These are phyloP conservation scores for Punica granatum DNA, from an alignment of 345 rosid genomes.

Conservation along the genomic window DNA sequence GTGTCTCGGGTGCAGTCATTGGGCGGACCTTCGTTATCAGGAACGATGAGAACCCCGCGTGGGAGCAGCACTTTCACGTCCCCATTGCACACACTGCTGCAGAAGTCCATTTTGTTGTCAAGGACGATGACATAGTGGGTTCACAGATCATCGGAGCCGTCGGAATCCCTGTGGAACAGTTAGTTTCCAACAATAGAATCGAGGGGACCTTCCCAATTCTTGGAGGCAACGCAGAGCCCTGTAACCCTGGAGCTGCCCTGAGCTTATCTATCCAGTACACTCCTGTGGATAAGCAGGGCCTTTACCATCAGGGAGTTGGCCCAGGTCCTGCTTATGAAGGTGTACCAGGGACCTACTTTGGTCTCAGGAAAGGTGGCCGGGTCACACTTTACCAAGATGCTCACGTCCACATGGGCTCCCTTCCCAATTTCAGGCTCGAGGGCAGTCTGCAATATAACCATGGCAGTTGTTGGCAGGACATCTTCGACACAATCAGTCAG, in stretches of 20 bases:
- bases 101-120: constrained; percentile 74
- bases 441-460: constrained; percentile 39
- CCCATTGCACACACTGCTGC: constrained; percentile 76
- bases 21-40: constrained; percentile 75
- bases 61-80: constrained; percentile 80
- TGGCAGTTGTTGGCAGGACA: constrained; percentile 70
- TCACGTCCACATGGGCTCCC: constrained; percentile 55
- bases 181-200: constrained; percentile 35
- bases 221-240: constrained; percentile 51
- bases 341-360: constrained; percentile 81
- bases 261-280: constrained; percentile 57
- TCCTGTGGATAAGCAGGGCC: constrained; percentile 40
- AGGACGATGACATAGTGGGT: constrained; percentile 74
- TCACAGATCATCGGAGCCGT: constrained; percentile 82
- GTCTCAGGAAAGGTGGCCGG: constrained; percentile 68
- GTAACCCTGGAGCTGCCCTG: constrained; percentile 64
- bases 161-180: constrained; percentile 55
- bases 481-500: constrained; percentile 63
- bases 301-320: constrained; percentile 53
- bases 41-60: constrained; percentile 68
- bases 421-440: constrained; percentile 56
- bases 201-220: constrained; percentile 73
- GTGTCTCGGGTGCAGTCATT: constrained; percentile 62
- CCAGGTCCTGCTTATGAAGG: constrained; percentile 49
- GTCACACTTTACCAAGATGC: constrained; percentile 94